These are phyloP conservation scores for Tritrichomonas musculus DNA, from an alignment of 208 protist genomes.

Conservation along the genomic window DNA sequence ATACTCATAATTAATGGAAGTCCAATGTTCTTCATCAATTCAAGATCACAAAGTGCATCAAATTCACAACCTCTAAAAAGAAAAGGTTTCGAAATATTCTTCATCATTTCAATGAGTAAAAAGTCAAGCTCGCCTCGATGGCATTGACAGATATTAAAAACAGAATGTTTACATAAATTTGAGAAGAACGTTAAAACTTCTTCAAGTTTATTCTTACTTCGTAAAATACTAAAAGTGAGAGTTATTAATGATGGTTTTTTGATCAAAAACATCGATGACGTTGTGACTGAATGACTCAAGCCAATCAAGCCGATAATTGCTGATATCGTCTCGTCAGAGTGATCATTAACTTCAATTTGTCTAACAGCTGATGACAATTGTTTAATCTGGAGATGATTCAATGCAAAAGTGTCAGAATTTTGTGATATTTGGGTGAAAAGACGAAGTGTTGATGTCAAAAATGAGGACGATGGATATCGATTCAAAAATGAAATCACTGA, in stretches of 20 bases:
- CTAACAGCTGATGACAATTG: background rate
- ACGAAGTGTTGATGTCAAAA: background rate
- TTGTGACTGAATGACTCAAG: background rate
- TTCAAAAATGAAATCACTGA: background rate
- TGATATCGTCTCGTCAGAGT: background rate
- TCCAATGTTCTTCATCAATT: too few relatives aligned
- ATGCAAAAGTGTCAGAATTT: background rate
- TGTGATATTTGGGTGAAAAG: background rate
- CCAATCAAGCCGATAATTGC: background rate
- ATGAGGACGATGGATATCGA: background rate
- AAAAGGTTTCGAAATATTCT: background rate
- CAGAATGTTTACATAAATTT: background rate
- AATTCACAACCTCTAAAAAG: background rate
- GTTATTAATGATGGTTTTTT: background rate
- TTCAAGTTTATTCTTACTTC: background rate
- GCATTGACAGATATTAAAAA: background rate
- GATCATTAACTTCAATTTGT: background rate
- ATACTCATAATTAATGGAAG: background rate
- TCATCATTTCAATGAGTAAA: background rate
- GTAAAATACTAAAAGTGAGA: background rate
- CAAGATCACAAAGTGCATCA: too few relatives aligned
- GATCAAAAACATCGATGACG: background rate
- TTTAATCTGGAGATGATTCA: background rate
- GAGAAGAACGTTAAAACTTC: background rate
- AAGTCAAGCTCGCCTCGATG: background rate